A percentile compares a stretch with the other conserved stretches of the same genome.
Conservation (phyloP, 495 filamentous ascomycete genomes). For the Aspergillus olivimuriae region DNA sequence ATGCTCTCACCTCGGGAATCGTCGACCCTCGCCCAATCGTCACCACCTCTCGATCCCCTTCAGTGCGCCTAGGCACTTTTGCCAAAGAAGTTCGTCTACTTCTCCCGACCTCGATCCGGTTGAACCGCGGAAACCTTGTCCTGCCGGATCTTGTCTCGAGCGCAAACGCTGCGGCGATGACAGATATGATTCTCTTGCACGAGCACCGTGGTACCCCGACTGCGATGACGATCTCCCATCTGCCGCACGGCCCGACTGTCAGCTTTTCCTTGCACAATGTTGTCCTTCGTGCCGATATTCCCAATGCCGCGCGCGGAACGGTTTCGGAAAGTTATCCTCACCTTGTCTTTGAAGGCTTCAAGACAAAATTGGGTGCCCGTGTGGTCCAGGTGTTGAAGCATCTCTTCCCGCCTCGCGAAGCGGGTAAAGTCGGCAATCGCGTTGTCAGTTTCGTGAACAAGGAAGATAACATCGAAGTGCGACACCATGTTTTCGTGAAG, state of each 20-base stretch:
- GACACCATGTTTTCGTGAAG: constrained; percentile 77
- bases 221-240: constrained; percentile 80
- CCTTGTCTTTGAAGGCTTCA: constrained; percentile 93
- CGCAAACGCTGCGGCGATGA: constrained; percentile 69
- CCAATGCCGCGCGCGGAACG: constrained; percentile 77
- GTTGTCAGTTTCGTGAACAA: constrained; percentile 93
- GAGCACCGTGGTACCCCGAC: constrained; percentile 93
- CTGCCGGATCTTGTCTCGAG: constrained; percentile 77
- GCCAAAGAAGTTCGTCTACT: constrained; percentile 94
- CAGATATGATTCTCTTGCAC: constrained; percentile 82
- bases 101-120: constrained; percentile 80
- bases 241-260: constrained; percentile 89
- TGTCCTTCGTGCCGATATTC: constrained; percentile 88
- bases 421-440: constrained; percentile 73
- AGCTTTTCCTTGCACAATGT: constrained; percentile 94
- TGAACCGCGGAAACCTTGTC: constrained; percentile 88
- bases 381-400: constrained; percentile 91
- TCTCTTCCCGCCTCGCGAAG: constrained; percentile 85
- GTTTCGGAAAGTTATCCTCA: constrained; percentile 93
- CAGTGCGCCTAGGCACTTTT: constrained; percentile 75
- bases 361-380: constrained; percentile 69
- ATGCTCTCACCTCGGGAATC: constrained; percentile 75
- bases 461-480: constrained; percentile 86
- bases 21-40: constrained; percentile 85
- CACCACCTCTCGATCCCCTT: constrained; percentile 85